These are phyloP conservation scores for Dictyophora rubrovolvata DNA, from an alignment of 768 basidiomycete genomes.

Conservation along the genomic window DNA sequence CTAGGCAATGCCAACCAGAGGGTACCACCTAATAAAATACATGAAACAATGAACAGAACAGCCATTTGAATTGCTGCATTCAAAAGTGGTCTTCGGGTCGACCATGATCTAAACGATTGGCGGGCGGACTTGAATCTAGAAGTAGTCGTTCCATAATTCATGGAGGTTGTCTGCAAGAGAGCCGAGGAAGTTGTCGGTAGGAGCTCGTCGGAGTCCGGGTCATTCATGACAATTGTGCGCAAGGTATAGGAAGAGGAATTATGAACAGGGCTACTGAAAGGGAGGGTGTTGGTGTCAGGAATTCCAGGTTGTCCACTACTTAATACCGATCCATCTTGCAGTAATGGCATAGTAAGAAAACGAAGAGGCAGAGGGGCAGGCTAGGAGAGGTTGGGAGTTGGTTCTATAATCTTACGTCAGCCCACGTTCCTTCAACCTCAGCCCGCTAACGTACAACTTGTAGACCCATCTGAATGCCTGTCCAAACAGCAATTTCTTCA, in stretches of 20 bases:
- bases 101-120: slow-evolving; percentile 13
- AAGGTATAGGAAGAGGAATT: slow-evolving; percentile 53
- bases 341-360: neutral
- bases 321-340: neutral
- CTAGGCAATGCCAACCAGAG: slow-evolving; percentile 78
- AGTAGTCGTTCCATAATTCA: neutral
- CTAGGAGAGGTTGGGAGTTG: neutral
- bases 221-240: slow-evolving; percentile 35
- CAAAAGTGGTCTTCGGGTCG: slow-evolving; percentile 53
- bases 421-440: neutral
- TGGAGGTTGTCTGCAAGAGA: neutral
- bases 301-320: neutral
- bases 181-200: slow-evolving; percentile 17
- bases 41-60: slow-evolving; percentile 60
- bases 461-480: slow-evolving; percentile 18
- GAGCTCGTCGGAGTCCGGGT: slow-evolving; percentile 23
- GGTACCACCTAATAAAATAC: slow-evolving; percentile 58
- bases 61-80: slow-evolving; percentile 80
- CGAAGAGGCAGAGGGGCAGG: neutral
- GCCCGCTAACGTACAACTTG: neutral
- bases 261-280: neutral
- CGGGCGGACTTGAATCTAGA: neutral
- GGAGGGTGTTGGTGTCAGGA: neutral
- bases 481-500: slow-evolving; percentile 13
- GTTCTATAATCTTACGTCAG: neutral